Percentiles rank a stretch among this genome's conserved stretches.
These are phyloP conservation scores for Xylaria sp. DNA, from an alignment of 2,329 filamentous ascomycete genomes.

Conservation along the genomic window DNA sequence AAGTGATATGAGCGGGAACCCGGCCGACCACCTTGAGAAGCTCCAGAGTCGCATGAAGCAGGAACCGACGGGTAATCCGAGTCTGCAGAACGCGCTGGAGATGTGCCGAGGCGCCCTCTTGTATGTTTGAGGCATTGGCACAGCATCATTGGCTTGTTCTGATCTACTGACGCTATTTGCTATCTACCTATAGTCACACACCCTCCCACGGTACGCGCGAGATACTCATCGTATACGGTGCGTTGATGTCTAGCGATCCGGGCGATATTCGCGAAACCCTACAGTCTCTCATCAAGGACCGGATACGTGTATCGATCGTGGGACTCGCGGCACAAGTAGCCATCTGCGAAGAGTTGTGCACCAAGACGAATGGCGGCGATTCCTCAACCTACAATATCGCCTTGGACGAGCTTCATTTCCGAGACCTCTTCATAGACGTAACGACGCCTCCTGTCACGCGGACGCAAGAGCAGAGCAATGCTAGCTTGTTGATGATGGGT, in stretches of 20 bases:
- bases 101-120: constrained; percentile 91
- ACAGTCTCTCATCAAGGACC: constrained; percentile 67
- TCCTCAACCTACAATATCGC: constrained; percentile 74
- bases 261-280: constrained; percentile 95
- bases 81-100: constrained; percentile 89
- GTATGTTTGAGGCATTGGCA: constrained; percentile 39
- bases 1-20: constrained; percentile 87
- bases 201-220: constrained; percentile 91
- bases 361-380: constrained; percentile 79
- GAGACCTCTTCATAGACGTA: constrained; percentile 78
- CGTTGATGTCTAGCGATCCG: constrained; percentile 83
- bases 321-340: constrained; percentile 87
- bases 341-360: constrained; percentile 84
- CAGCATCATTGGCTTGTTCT: neutral
- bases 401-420: constrained; percentile 80
- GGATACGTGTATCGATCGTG: constrained; percentile 82
- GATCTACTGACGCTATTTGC: constrained; percentile 5
- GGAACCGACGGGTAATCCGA: constrained; percentile 69
- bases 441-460: constrained; percentile 86
- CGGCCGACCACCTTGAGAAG: constrained; percentile 76
- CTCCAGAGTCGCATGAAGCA: constrained; percentile 61
- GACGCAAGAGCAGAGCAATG: constrained; percentile 51
- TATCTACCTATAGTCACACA: constrained; percentile 57
- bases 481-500: constrained; percentile 89
- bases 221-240: constrained; percentile 86